A percentile compares a stretch with the other conserved stretches of the same genome.
Evolutionary conservation across 2,329 filamentous ascomycete species (phyloP).

Genomic region (Metarhizium humberi): DNA sequence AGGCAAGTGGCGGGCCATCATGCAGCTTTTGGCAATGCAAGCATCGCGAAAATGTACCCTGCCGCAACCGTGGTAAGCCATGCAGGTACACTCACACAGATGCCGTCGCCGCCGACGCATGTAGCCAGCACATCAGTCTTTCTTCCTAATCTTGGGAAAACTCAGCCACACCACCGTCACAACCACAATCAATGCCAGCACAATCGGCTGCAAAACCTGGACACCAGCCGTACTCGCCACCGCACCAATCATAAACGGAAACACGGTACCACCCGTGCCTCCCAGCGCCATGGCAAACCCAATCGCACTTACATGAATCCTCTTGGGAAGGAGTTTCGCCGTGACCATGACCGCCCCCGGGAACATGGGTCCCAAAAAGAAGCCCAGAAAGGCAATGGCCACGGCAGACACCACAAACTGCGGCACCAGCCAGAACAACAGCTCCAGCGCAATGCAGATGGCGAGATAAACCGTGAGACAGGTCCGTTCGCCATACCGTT

Average conservation of each 20-base stretch:
- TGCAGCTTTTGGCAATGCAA: no score
- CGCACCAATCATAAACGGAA: constrained; percentile 50
- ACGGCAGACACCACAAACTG: constrained; percentile 51
- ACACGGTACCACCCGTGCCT: constrained; percentile 54
- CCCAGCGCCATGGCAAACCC: constrained; percentile 68
- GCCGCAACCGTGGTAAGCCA: not conserved
- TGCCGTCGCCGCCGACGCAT: no score
- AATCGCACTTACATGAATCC: constrained; percentile 62
- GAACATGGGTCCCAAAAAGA: constrained; percentile 68
- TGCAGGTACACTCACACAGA: no score
- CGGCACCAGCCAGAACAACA: constrained; percentile 49
- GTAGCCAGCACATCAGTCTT: constrained; percentile 9
- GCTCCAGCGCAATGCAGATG: constrained; percentile 49
- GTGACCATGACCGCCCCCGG: constrained; percentile 62
- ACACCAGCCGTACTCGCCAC: constrained; percentile 44
- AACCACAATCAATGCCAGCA: constrained; percentile 32
- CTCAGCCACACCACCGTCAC: constrained; percentile 24
- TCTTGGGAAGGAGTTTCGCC: constrained; percentile 59
- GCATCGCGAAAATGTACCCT: no score
- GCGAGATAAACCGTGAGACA: constrained; percentile 52
- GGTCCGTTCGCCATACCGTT: constrained; percentile 54
- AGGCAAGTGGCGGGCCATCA: no score
- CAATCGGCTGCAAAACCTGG: constrained; percentile 38
- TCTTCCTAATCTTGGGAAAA: constrained; percentile 26
- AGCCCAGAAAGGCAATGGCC: constrained; percentile 58